Percentiles rank a stretch among this genome's conserved stretches.
phyloP scores from a whole-genome alignment of 106 monocot genomes.

The Dactylorhiza incarnata region DNA sequence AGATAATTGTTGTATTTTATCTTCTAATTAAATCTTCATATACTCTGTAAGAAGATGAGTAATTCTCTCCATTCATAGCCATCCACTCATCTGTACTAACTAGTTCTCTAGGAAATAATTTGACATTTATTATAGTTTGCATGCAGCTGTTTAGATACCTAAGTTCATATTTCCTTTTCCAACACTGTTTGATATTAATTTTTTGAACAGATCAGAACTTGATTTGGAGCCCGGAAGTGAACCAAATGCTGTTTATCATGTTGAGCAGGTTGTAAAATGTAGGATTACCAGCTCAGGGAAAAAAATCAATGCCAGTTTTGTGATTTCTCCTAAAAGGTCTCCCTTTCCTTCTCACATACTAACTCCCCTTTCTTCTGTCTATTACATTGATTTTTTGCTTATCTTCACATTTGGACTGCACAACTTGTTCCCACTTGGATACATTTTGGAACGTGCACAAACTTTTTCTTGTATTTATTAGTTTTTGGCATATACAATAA shows the following conservation, averaged over 20 bases:
- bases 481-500: neutral
- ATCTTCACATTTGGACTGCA: neutral
- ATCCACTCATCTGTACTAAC: neutral
- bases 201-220: constrained; percentile 69
- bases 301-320: constrained; percentile 71
- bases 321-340: constrained; percentile 65
- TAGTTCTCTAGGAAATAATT: neutral
- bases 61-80: constrained; percentile 1
- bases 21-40: neutral
- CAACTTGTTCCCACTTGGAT: neutral
- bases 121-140: neutral
- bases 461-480: neutral
- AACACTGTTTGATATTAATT: neutral
- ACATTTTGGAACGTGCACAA: neutral
- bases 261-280: constrained; percentile 96
- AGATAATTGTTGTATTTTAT: neutral
- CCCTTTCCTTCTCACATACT: neutral
- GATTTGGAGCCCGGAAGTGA: constrained; percentile 75
- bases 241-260: constrained; percentile 55
- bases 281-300: constrained; percentile 58
- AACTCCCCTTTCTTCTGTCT: neutral
- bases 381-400: neutral
- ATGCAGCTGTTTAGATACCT: neutral
- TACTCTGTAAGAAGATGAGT: neutral
- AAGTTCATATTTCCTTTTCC: neutral